phyloP scores from a whole-genome alignment of 805 yeast genomes.

The Kodamaea kakaduensis region DNA sequence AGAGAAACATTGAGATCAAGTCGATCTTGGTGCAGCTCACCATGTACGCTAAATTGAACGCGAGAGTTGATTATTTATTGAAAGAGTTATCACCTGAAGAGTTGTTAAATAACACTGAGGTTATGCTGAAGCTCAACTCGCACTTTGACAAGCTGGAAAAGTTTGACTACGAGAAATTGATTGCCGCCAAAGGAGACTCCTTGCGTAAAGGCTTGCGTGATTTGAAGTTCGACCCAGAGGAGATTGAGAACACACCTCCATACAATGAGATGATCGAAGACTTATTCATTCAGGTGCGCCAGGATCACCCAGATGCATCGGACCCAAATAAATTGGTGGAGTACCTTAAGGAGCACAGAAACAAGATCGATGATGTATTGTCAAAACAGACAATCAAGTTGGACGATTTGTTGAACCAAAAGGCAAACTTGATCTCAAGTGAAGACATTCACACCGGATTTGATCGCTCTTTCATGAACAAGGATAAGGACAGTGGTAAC shows the following conservation, averaged over 20 bases:
- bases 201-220: conserved; percentile 43
- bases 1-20: conserved; percentile 73
- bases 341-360: conserved; percentile 55
- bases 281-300: conserved; percentile 69
- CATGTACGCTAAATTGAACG: conserved; percentile 74
- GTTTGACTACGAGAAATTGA: conserved; percentile 42
- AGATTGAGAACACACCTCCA: conserved; percentile 48
- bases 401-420: conserved; percentile 64
- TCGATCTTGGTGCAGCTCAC: conserved; percentile 71
- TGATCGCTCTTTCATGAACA: conserved; percentile 78
- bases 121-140: conserved; percentile 40
- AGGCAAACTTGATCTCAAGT: conserved; percentile 70
- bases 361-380: conserved; percentile 64
- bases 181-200: conserved; percentile 36
- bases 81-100: conserved; percentile 37
- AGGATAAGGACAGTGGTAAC: conserved; percentile 35
- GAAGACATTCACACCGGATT: conserved; percentile 93
- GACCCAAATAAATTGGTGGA: conserved; percentile 33
- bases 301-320: conserved; percentile 51
- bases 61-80: conserved; percentile 65
- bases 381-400: conserved; percentile 63
- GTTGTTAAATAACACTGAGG: conserved; percentile 26
- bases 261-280: conserved; percentile 93
- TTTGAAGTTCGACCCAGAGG: conserved; percentile 33
- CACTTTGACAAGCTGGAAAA: conserved; percentile 58